Base-by-base conservation (phyloP, 257 asterid species). In the Datura wrightii region DNA sequence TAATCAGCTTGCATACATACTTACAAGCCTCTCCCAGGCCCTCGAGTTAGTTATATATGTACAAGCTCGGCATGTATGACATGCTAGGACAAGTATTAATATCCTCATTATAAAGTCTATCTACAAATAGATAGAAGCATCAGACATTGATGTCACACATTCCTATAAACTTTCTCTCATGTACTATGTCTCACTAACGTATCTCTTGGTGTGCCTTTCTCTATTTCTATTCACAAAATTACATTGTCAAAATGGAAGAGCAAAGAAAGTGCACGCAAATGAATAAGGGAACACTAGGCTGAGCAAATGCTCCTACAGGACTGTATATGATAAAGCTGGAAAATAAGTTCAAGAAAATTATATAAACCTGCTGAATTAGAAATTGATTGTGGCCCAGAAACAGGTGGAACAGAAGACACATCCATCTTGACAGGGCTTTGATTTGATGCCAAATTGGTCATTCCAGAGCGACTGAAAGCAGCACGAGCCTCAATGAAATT, bases 401-500 rank as follows among this genome's bases (percentile, higher is more conserved):
- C 84, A 70, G 98, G 82, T 87, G 93, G 89, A 85, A 78, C 90
- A 80, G 96, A 83, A 18, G 97, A 18, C 60, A 79, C 90, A 67
- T 95, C 99, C 90, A 92, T 89, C 91, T 97, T 97, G 79, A 93
- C 93, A 83, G 97, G 91, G 89, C 85, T 93, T 80, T 92, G 97
- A 85, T 90, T 91, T 78, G 94, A 78, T 58, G 93, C 91, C 83
- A 95, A 82, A 83, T 79, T 91, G 84, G 94, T 79, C 86, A 92
- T 85, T 87, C 97, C 98, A 83, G 97, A 71, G 83, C 94, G 90
- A 88, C 90, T 91, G 83, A 94, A 88, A 83, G 94, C 94, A 88
- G 95, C 85, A 82, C 95, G 90, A 69, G 94, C 99, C 89, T 97
- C 99, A 85, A 89, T 87, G 84, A 97, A 93, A 85, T 89, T 91